Evolutionary conservation across 768 basidiomycete species (phyloP).

Genomic region (Pulveroboletus sp.): DNA sequence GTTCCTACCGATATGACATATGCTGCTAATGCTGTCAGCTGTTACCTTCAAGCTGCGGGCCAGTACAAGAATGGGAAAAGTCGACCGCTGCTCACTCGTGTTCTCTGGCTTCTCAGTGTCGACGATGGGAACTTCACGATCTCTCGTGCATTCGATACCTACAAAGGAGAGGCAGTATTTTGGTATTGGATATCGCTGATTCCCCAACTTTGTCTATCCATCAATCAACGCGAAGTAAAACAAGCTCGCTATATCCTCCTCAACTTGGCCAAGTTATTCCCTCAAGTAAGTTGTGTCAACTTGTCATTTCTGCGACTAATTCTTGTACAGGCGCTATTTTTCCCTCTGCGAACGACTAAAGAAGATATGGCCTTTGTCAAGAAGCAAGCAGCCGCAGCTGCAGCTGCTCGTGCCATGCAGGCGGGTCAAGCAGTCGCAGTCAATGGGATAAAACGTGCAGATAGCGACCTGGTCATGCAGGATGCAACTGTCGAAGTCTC

Average conservation of each 20-base stretch:
- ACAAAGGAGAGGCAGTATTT: constrained; percentile 92
- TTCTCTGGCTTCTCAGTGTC: constrained; percentile 93
- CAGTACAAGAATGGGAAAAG: constrained; percentile 92
- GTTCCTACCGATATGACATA: constrained; percentile 63
- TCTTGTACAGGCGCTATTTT: constrained; percentile 77
- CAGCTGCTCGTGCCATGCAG: constrained; percentile 32
- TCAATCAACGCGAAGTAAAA: constrained; percentile 88
- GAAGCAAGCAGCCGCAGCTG: constrained; percentile 37
- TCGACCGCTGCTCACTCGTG: constrained; percentile 82
- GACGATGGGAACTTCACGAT: constrained; percentile 74
- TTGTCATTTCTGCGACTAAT: constrained; percentile 2
- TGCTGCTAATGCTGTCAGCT: constrained; percentile 91
- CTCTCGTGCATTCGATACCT: constrained; percentile 83
- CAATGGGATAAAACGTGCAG: constrained; percentile 29
- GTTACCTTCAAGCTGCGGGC: constrained; percentile 96
- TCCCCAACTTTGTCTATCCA: constrained; percentile 85
- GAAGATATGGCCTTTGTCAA: constrained; percentile 58
- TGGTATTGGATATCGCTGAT: constrained; percentile 99
- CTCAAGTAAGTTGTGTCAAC: constrained; percentile 59
- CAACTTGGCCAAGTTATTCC: constrained; percentile 85
- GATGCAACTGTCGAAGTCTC: constrained; percentile 25
- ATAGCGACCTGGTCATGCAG: constrained; percentile 29
- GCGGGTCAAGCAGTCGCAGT: constrained; percentile 26
- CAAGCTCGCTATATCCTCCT: constrained; percentile 87
- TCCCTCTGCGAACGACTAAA: constrained; percentile 80